Conservation (phyloP, 805 yeast genomes). For the Tetrapisispora namnaoensis region DNA sequence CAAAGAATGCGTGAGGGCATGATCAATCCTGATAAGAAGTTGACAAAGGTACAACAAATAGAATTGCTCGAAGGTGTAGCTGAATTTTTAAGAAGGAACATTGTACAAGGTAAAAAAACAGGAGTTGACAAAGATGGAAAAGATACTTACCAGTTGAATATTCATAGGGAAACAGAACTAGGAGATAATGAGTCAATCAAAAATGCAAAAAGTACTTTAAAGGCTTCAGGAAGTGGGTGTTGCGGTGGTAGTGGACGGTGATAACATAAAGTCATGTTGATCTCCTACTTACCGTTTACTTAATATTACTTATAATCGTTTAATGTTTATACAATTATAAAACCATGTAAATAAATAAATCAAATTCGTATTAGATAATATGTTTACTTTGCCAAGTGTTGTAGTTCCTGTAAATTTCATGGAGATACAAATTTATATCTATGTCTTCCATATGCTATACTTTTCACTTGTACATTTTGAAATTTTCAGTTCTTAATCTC, state of each 20-base stretch:
- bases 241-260: constrained; percentile 34
- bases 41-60: constrained; percentile 41
- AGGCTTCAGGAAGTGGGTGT: constrained; percentile 47
- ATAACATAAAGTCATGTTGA: too few species aligned
- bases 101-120: constrained; percentile 71
- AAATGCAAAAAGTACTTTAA: constrained; percentile 36
- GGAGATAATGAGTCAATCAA: constrained; percentile 84
- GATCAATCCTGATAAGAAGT: constrained; percentile 36
- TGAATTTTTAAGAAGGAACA: constrained; percentile 52
- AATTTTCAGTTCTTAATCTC: background rate
- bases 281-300: too few species aligned
- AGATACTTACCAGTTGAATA: constrained; percentile 39
- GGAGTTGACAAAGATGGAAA: constrained; percentile 9
- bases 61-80: constrained; percentile 62
- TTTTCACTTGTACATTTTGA: too few species aligned
- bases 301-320: background rate
- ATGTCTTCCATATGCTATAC: too few species aligned
- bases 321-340: background rate
- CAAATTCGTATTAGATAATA: background rate
- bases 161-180: constrained; percentile 74
- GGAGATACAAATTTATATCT: too few species aligned
- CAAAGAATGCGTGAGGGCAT: constrained; percentile 45
- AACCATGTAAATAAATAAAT: background rate
- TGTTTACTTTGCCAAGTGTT: background rate
- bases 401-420: too few species aligned